phyloP scores from a whole-genome alignment of 306 rosid genomes.

The Oemleria cerasiformis region DNA sequence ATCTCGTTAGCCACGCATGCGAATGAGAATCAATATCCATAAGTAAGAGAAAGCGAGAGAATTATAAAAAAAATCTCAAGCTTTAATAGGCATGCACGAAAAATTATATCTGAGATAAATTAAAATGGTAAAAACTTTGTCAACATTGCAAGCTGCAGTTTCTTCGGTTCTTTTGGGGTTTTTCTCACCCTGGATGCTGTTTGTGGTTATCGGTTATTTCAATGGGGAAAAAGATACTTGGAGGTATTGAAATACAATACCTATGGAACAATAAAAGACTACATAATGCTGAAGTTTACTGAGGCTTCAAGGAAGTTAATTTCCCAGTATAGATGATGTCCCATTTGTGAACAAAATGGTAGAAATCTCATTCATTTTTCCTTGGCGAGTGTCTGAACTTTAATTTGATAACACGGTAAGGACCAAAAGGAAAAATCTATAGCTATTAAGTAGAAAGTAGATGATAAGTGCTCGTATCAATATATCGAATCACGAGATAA shows the following conservation, averaged over 20 bases:
- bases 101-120: too few species aligned
- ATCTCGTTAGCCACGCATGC: neutral
- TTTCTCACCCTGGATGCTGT: neutral
- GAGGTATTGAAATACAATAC: neutral
- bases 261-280: neutral
- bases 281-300: neutral
- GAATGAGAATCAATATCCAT: neutral
- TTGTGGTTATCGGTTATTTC: neutral
- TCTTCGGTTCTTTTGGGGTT: neutral
- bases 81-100: too few species aligned
- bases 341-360: neutral
- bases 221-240: neutral
- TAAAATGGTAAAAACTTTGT: neutral
- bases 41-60: conserved; percentile 1
- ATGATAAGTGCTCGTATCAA: neutral
- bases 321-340: neutral
- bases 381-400: neutral
- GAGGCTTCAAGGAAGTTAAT: neutral
- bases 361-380: neutral
- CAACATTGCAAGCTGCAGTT: neutral
- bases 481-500: neutral
- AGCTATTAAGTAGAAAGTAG: neutral
- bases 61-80: too few species aligned
- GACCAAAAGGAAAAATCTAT: neutral
- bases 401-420: neutral